Conservation (phyloP, 306 rosid genomes). For the apple (Malus domestica) region DNA sequence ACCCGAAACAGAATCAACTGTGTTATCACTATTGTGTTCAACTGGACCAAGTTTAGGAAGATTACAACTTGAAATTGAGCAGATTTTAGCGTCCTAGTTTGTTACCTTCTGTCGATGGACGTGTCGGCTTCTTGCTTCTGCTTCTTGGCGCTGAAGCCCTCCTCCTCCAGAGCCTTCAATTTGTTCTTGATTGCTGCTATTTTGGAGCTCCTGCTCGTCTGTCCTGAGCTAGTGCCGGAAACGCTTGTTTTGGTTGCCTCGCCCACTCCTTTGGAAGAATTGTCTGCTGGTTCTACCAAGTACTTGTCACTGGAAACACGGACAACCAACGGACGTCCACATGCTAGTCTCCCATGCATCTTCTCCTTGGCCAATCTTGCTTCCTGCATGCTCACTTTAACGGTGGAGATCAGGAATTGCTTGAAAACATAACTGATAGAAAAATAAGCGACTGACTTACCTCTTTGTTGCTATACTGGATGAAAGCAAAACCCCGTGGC, state of each 20-base stretch:
- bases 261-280: slow-evolving; percentile 26
- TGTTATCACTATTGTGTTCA: neutral
- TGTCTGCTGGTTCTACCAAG: slow-evolving; percentile 33
- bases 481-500: slow-evolving; percentile 90
- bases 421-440: slow-evolving; percentile 1
- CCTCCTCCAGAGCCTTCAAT: slow-evolving; percentile 73
- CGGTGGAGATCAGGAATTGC: slow-evolving; percentile 61
- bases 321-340: slow-evolving; percentile 84
- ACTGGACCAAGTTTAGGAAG: neutral
- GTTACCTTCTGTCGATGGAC: slow-evolving; percentile 8
- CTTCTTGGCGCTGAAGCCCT: slow-evolving; percentile 54
- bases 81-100: neutral
- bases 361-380: slow-evolving; percentile 92
- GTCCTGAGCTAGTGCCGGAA: slow-evolving; percentile 37
- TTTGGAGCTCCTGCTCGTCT: slow-evolving; percentile 60
- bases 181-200: slow-evolving; percentile 96
- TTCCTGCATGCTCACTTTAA: slow-evolving; percentile 99
- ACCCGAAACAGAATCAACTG: neutral
- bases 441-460: slow-evolving; percentile 51
- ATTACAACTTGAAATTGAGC: neutral
- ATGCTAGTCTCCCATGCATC: slow-evolving; percentile 86
- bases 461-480: slow-evolving; percentile 70
- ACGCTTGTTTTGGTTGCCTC: slow-evolving; percentile 45
- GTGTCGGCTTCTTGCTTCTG: slow-evolving; percentile 53
- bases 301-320: slow-evolving; percentile 64